phyloP scores from a whole-genome alignment of 768 basidiomycete species.

The Serendipita sp. region DNA sequence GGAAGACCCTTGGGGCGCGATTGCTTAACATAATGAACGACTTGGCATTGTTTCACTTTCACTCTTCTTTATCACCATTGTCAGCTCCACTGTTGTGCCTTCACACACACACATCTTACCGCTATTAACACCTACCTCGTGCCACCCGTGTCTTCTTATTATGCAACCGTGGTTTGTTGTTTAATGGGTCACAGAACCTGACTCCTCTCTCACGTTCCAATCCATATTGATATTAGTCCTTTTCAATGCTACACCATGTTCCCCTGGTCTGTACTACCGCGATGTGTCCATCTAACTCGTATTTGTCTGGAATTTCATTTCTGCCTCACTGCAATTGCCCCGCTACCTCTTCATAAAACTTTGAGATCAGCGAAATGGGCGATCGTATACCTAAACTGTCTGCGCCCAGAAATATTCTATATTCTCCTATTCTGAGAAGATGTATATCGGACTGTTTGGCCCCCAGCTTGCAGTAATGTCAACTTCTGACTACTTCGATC shows the following conservation, averaged over 20 bases:
- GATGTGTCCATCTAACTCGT: background rate
- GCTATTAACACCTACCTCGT: background rate
- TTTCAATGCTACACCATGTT: background rate
- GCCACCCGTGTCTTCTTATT: background rate
- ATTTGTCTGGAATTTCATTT: background rate
- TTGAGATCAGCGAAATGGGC: too few relatives aligned
- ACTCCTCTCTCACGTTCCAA: too few relatives aligned
- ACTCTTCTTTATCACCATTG: background rate
- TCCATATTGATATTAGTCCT: too few relatives aligned
- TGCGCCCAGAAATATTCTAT: too few relatives aligned
- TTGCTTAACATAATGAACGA: background rate
- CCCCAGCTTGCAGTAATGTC: too few relatives aligned
- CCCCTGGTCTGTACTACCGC: background rate
- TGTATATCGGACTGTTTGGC: too few relatives aligned
- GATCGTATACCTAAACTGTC: too few relatives aligned
- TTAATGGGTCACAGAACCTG: background rate
- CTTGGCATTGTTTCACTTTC: background rate
- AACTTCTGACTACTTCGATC: too few relatives aligned
- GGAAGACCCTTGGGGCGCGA: conserved; percentile 1
- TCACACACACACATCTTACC: background rate
- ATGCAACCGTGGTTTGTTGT: background rate
- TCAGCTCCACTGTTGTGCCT: background rate
- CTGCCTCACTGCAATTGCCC: background rate
- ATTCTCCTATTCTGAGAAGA: too few relatives aligned
- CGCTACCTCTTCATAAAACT: background rate